A percentile compares a stretch with the other conserved stretches of the same genome.
phyloP scores from a whole-genome alignment of 1,284 basidiomycete species.

The Trichosporon sp. region DNA sequence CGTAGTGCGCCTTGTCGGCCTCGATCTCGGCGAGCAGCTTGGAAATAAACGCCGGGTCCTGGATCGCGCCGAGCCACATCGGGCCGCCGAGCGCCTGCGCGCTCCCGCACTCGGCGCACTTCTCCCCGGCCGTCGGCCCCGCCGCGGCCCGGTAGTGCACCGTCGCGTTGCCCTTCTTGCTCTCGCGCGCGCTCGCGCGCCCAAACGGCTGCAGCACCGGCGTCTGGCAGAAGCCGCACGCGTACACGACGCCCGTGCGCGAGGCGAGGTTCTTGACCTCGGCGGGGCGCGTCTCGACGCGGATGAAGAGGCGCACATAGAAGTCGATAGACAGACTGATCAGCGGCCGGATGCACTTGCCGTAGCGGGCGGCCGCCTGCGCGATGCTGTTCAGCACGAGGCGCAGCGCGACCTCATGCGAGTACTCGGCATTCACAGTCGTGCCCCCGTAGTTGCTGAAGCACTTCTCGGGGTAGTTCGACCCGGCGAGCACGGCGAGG shows the following conservation, averaged over 20 bases:
- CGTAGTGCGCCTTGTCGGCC: constrained; percentile 60
- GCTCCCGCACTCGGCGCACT: constrained; percentile 74
- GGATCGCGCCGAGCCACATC: constrained; percentile 91
- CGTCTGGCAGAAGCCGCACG: constrained; percentile 75
- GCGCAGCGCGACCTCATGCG: constrained; percentile 85
- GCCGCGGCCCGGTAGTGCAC: constrained; percentile 65
- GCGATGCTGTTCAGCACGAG: constrained; percentile 82
- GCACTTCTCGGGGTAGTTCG: constrained; percentile 95
- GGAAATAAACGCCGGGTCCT: constrained; percentile 68
- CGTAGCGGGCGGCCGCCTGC: constrained; percentile 83
- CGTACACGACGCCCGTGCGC: constrained; percentile 65
- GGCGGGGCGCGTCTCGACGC: constrained; percentile 68
- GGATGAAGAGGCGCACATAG: constrained; percentile 89
- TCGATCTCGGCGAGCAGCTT: constrained; percentile 70
- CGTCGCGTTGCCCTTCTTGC: constrained; percentile 54
- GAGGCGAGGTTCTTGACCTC: constrained; percentile 69
- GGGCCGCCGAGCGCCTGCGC: constrained; percentile 71
- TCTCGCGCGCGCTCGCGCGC: constrained; percentile 57
- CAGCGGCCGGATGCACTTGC: constrained; percentile 85
- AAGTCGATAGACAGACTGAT: constrained; percentile 95
- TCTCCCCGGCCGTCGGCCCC: constrained; percentile 59
- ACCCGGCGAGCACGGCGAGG: constrained; percentile 84
- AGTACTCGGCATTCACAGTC: constrained; percentile 84
- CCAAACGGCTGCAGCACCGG: constrained; percentile 76
- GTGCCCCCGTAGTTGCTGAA: constrained; percentile 96